Evolutionary conservation across 2,329 filamentous ascomycete species (phyloP).

Genomic region (Aspergillus piperis): DNA sequence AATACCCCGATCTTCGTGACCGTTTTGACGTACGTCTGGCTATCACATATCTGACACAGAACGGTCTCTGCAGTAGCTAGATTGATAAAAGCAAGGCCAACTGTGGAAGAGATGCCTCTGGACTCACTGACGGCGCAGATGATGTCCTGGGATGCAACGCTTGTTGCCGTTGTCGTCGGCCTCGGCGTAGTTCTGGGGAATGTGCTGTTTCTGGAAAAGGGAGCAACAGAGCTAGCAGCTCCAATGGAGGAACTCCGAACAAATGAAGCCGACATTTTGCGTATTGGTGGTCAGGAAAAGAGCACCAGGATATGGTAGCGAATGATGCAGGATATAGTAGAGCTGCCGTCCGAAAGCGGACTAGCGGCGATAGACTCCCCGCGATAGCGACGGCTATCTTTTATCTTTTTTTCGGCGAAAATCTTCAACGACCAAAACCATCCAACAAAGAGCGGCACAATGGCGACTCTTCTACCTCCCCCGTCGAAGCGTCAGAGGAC

Average conservation of each 20-base stretch:
- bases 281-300: too few relatives aligned
- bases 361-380: slow-evolving; percentile 19
- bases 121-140: slow-evolving; percentile 89
- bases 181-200: slow-evolving; percentile 52
- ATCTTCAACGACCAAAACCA: slow-evolving; percentile 11
- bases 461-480: slow-evolving; percentile 81
- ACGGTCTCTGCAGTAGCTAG: slow-evolving; percentile 80
- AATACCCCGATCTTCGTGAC: slow-evolving; percentile 83
- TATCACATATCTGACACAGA: slow-evolving; percentile 89
- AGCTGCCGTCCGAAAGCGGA: slow-evolving; percentile 18
- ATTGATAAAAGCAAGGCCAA: slow-evolving; percentile 86
- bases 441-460: slow-evolving; percentile 41
- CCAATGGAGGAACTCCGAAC: slow-evolving; percentile 15
- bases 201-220: slow-evolving; percentile 39
- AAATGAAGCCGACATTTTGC: background rate
- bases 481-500: slow-evolving; percentile 85
- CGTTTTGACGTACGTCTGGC: slow-evolving; percentile 85
- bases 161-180: slow-evolving; percentile 58
- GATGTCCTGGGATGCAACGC: slow-evolving; percentile 65
- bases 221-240: slow-evolving; percentile 21
- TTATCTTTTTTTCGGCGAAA: slow-evolving; percentile 21
- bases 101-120: slow-evolving; percentile 78
- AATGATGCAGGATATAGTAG: slow-evolving; percentile 10
- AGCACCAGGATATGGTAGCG: slow-evolving; percentile 10
- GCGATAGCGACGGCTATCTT: slow-evolving; percentile 19